Base-by-base conservation (phyloP, 2,329 filamentous ascomycete genomes). In the Cercospora sp. region DNA sequence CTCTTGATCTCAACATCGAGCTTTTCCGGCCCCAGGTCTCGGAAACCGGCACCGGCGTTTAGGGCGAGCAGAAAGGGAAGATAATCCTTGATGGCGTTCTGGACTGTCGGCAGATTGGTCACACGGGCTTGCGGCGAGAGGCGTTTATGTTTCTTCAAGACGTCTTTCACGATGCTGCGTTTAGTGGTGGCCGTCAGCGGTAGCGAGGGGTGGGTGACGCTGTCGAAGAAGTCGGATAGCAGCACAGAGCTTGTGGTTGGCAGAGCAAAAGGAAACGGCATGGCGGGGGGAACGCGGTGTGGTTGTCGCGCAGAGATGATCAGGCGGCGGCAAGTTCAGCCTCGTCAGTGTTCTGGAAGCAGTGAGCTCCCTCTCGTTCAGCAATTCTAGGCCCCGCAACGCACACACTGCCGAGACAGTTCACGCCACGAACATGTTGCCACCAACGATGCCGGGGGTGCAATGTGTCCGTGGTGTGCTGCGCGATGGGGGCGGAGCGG, bases 211-310 rank as follows among this genome's bases (percentile, higher is more conserved):
- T 98, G 94, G 2, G 92, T 93, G 71, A 89, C 87, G 76, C 91
- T 94, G 74, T 82, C 86, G 80, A 97, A 90, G 80, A 85, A 91
- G 43, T 90, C 85, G 24, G 91, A 90, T 78, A 97, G 94, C 63
- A 91, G 90, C 77, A 97, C 90, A 64, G 90, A 88, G 37, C 93
- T 97, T 5, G 94, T 97, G 0, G 94, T 98, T 1, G 95, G 94
- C 34, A 98, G 88, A 10, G 87, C 82, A 77, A 97, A 97, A 12
- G 91, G 91, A 78, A 92, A 98, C 34, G 94, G 94, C 95, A 98
- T 98, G 62, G 28, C 61, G 62, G 59, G 32, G 40, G 21, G 18
- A 51, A 16, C n/a, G 61, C 12, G 30, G 18, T 28, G 32, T 60
- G 16, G 32, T 60, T 37, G 30, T 9, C 32, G n/a, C 18, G 28